Evolutionary conservation across 1,284 basidiomycete genomes (phyloP).

Genomic region (Lentinula novae-zelandiae): DNA sequence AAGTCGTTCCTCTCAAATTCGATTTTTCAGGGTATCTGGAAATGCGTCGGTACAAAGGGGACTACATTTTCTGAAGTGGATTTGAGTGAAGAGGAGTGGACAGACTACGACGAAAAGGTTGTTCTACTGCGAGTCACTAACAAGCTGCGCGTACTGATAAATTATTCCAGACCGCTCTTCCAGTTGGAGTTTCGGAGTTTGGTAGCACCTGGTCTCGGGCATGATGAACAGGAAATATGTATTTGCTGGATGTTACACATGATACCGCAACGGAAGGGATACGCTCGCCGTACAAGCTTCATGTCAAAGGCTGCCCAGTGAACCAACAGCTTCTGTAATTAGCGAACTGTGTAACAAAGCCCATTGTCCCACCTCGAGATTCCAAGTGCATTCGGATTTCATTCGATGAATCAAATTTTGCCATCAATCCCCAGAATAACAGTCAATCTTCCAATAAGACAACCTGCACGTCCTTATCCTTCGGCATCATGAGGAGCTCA

Average conservation of each 20-base stretch:
- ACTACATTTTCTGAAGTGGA: slow-evolving; percentile 61
- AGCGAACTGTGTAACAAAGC: too few species aligned
- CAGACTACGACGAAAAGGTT: slow-evolving; percentile 75
- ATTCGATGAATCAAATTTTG: too few species aligned
- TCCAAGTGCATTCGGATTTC: too few species aligned
- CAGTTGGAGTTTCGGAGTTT: slow-evolving; percentile 63
- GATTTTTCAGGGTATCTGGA: slow-evolving; percentile 59
- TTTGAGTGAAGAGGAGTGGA: slow-evolving; percentile 66
- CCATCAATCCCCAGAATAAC: not conserved
- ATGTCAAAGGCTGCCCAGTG: too few species aligned
- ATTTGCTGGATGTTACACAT: not conserved
- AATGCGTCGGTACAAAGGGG: slow-evolving; percentile 52
- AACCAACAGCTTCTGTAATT: too few species aligned
- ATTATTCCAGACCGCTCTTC: slow-evolving; percentile 46
- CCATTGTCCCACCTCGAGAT: too few species aligned
- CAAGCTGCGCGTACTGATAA: not conserved
- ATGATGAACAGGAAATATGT: slow-evolving; percentile 20
- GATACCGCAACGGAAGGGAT: too few species aligned
- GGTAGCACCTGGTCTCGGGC: slow-evolving; percentile 65
- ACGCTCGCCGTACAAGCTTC: too few species aligned
- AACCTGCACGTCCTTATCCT: slow-evolving; percentile 40
- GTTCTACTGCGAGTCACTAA: not conserved
- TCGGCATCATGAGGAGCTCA: slow-evolving; percentile 44
- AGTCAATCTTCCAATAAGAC: slow-evolving; percentile 27
- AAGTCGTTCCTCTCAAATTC: slow-evolving; percentile 13